phyloP scores from a whole-genome alignment of 108 stramenopile genomes.

The Cyclotella choctawhatcheeana region DNA sequence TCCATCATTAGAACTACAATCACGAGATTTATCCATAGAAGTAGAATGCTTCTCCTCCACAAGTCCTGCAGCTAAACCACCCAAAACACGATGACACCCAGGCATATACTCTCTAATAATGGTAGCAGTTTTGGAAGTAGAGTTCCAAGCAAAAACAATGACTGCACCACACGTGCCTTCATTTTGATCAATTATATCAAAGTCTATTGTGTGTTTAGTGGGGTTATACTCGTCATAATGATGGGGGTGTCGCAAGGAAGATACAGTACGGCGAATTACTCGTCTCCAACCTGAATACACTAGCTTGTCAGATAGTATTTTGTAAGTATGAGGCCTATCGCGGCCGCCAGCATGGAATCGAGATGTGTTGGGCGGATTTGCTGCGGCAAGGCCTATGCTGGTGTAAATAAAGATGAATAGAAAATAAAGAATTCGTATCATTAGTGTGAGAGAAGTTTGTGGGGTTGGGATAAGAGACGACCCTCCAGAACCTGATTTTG shows the following conservation, averaged over 20 bases:
- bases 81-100: constrained; percentile 59
- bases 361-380: neutral
- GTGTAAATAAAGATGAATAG: neutral
- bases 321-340: constrained; percentile 50
- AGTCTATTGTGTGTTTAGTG: constrained; percentile 52
- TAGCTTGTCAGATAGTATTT: constrained; percentile 61
- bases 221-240: constrained; percentile 31
- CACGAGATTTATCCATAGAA: neutral
- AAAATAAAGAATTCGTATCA: neutral
- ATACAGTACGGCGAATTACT: constrained; percentile 61
- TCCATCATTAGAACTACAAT: constrained; percentile 3
- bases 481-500: neutral
- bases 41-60: constrained; percentile 75
- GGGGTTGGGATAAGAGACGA: neutral
- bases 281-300: constrained; percentile 74
- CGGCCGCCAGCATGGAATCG: constrained; percentile 20
- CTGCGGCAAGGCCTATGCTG: neutral
- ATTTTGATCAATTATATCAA: constrained; percentile 57
- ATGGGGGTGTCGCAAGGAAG: constrained; percentile 28
- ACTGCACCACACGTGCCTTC: constrained; percentile 61
- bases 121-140: constrained; percentile 71
- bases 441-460: neutral
- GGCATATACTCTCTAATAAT: constrained; percentile 86
- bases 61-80: constrained; percentile 80
- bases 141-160: constrained; percentile 84